These are phyloP conservation scores for Fusarium falciforme DNA, from an alignment of 2,329 filamentous ascomycete genomes.

Conservation along the genomic window DNA sequence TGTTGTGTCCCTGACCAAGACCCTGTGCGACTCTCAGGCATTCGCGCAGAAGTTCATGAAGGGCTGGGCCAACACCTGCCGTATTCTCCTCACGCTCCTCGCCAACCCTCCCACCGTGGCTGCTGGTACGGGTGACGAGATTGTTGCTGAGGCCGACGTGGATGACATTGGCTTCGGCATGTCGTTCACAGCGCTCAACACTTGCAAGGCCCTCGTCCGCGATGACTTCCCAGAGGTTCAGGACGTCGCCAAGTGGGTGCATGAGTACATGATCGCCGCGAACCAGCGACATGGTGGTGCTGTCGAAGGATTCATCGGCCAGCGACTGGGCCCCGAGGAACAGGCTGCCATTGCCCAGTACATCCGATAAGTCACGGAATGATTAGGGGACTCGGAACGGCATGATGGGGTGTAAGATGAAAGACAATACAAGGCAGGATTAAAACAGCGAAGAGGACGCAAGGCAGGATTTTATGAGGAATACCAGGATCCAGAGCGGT, in stretches of 20 bases:
- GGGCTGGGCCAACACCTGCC: conserved; percentile 91
- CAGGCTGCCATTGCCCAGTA: conserved; percentile 65
- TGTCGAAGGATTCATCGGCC: conserved; percentile 76
- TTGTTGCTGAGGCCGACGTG: conserved; percentile 88
- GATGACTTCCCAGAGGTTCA: conserved; percentile 90
- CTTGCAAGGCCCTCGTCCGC: conserved; percentile 77
- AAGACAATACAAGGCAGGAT: background rate
- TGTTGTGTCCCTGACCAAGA: conserved; percentile 93
- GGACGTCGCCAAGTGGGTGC: conserved; percentile 87
- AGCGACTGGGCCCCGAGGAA: conserved; percentile 74
- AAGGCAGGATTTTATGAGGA: background rate
- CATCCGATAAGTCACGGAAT: conserved; percentile 50
- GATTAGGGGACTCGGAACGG: background rate
- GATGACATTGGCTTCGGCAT: conserved; percentile 96
- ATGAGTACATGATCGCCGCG: conserved; percentile 79
- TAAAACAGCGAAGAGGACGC: background rate
- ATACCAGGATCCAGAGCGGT: background rate
- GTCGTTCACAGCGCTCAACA: conserved; percentile 93
- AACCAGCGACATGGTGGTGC: conserved; percentile 79
- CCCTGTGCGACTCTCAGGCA: conserved; percentile 83
- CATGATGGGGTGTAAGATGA: background rate
- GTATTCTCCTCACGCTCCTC: conserved; percentile 87
- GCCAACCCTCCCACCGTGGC: conserved; percentile 83
- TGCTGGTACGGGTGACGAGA: conserved; percentile 75
- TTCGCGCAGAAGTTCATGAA: conserved; percentile 87